These are phyloP conservation scores for Catunica adiposa DNA, from an alignment of 2,329 filamentous ascomycete genomes.

Conservation along the genomic window DNA sequence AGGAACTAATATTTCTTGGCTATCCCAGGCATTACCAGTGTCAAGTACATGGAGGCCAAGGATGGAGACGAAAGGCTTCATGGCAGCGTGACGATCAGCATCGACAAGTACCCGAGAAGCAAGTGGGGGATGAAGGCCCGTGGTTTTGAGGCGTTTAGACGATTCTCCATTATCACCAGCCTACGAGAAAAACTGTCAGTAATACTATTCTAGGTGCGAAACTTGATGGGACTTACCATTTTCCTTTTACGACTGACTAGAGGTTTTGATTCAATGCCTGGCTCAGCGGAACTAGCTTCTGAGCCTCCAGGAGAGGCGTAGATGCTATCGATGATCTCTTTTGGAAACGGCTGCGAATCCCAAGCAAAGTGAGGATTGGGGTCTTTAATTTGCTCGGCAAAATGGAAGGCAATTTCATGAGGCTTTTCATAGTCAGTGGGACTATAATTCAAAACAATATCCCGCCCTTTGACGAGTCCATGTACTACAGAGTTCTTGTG, in stretches of 20 bases:
- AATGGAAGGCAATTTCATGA: slow-evolving; percentile 30
- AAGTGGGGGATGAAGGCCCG: not conserved
- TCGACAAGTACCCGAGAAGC: slow-evolving; percentile 9
- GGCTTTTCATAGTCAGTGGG: slow-evolving; percentile 25
- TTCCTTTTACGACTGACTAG: slow-evolving; percentile 27
- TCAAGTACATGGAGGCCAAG: slow-evolving; percentile 13
- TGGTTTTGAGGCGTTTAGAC: slow-evolving; percentile 9
- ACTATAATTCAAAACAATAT: slow-evolving; percentile 27
- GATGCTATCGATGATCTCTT: slow-evolving; percentile 33
- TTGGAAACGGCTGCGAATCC: slow-evolving; percentile 31
- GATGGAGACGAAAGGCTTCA: slow-evolving; percentile 12
- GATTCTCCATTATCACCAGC: slow-evolving; percentile 5
- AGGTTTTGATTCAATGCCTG: slow-evolving; percentile 1
- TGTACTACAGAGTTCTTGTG: slow-evolving; percentile 30
- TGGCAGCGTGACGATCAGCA: slow-evolving; percentile 11
- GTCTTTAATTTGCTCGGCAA: slow-evolving; percentile 29
- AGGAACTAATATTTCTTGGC: slow-evolving; percentile 6
- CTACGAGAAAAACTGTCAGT: not conserved
- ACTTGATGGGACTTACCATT: slow-evolving; percentile 24
- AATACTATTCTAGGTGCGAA: not conserved
- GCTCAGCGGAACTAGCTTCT: not conserved
- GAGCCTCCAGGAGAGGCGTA: slow-evolving; percentile 22
- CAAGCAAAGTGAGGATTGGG: slow-evolving; percentile 27
- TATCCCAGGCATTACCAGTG: slow-evolving; percentile 6
- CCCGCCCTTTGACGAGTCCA: slow-evolving; percentile 23